Conservation (phyloP, 495 filamentous ascomycete genomes). For the Amniculicola lignicola region DNA sequence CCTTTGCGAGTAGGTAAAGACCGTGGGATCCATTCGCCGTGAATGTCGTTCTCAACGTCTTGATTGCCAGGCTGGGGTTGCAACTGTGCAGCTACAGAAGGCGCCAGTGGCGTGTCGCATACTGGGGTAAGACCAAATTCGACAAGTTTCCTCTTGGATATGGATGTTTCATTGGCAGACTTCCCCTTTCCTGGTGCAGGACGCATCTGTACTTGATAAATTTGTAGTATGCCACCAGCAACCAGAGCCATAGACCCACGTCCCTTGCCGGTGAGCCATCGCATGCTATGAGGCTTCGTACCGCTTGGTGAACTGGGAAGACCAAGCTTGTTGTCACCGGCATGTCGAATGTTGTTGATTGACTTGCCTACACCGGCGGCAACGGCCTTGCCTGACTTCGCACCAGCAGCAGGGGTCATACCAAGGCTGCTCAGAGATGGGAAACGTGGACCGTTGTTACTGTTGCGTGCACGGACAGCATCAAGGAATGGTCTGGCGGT, state of each 20-base stretch:
- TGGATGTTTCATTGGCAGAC: conserved; percentile 24
- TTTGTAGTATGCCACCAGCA: conserved; percentile 32
- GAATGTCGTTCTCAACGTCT: conserved; percentile 14
- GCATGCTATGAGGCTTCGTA: conserved; percentile 25
- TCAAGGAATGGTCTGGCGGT: conserved; percentile 27
- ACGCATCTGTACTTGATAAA: conserved; percentile 30
- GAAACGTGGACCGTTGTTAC: conserved; percentile 43
- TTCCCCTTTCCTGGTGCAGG: conserved; percentile 30
- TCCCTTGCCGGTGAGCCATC: conserved; percentile 37
- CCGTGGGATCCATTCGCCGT: conserved; percentile 33
- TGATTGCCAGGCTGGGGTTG: conserved; percentile 10
- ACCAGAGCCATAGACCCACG: conserved; percentile 32
- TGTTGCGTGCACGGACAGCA: conserved; percentile 34
- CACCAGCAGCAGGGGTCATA: conserved; percentile 64
- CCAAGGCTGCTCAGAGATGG: conserved; percentile 51
- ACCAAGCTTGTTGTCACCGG: conserved; percentile 78
- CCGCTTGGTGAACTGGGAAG: conserved; percentile 44
- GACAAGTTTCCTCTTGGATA: conserved; percentile 33
- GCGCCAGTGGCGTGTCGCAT: conserved; percentile 24
- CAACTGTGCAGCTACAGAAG: conserved; percentile 22
- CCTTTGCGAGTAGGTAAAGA: conserved; percentile 17
- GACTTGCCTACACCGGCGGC: conserved; percentile 81
- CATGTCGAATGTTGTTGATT: conserved; percentile 73
- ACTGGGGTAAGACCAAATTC: conserved; percentile 28
- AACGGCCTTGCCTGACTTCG: conserved; percentile 71